Evolutionary conservation across 2,329 filamentous ascomycete species (phyloP), one percentile per base, ranked within the genome.

Genomic region (Cercospora brassicicola): DNA sequence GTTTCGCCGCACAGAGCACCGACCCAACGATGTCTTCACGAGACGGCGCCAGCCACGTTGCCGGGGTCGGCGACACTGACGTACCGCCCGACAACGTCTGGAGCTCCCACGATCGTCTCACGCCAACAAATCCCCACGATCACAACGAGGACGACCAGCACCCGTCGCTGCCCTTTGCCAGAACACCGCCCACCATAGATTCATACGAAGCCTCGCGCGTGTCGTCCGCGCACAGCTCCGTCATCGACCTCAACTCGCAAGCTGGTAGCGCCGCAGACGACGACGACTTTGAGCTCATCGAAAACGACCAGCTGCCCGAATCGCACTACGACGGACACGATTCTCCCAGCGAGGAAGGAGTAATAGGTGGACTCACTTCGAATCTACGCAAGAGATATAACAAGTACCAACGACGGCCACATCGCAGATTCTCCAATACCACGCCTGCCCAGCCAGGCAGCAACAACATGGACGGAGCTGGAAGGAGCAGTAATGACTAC

Each of bases 401-500:
- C 33, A 51, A 61, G 30, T 30, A 57, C 53, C 59, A 57, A 36
- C 62, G 51, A 7, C 48, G 51, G 11, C 51, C 62, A 8, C 62
- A 64, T 33, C 60, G 53, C 31, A 62, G 65, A n/a, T 53, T 33
- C 39, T 45, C 51, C 33, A 39, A 51, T 23, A 11, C 33, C 53
- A 18, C 33, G 56, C 42, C 67, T 68, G 67, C 63, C 11, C 61
- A n/a, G 48, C 56, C 62, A 62, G 66, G 66, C 62, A 39, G 55
- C 64, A 59, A 57, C 65, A 68, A 20, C 1, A 78, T 78, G 76
- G 76, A 78, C 65, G 57, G 51, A 53, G 69, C 71, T 39, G 74
- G 69, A 59, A 70, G 69, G 62, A 72, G 69, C 77, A 72, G 71
- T 77, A 90, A 92, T 80, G 90, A 91, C 81, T 95, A 95, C 80